Evolutionary conservation across 2,329 filamentous ascomycete genomes (phyloP).

Genomic region (Neopestalotiopsis rosae): DNA sequence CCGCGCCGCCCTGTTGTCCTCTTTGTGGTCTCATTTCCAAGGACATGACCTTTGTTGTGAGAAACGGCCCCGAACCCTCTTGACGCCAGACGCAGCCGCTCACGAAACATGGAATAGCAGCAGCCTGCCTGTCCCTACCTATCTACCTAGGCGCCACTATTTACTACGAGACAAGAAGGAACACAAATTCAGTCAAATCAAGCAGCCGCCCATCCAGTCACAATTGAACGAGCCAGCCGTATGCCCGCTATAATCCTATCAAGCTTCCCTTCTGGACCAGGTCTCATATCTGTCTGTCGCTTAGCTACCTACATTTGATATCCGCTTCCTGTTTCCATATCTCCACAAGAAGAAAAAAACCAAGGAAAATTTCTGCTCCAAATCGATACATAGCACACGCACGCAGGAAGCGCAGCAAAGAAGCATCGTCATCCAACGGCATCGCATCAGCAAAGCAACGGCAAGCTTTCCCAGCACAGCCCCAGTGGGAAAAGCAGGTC

Average conservation of each 20-base stretch:
- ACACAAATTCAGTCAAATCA: background rate
- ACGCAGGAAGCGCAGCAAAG: background rate
- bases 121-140: background rate
- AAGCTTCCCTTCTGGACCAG: background rate
- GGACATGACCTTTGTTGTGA: too few relatives aligned
- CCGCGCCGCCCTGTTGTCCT: background rate
- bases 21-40: background rate
- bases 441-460: conserved; percentile 3
- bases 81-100: background rate
- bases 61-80: background rate
- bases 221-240: background rate
- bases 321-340: background rate
- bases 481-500: conserved; percentile 1
- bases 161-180: background rate
- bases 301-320: background rate
- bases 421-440: background rate
- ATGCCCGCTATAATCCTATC: background rate
- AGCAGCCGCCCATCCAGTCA: background rate
- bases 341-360: background rate
- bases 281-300: background rate
- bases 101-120: background rate
- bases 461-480: conserved; percentile 14
- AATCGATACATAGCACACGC: background rate
- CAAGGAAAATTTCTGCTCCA: background rate
- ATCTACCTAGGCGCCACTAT: background rate